Evolutionary conservation across 306 rosid species (phyloP), one percentile per base, ranked within the genome.

Genomic region (Cicer chorassanicum): DNA sequence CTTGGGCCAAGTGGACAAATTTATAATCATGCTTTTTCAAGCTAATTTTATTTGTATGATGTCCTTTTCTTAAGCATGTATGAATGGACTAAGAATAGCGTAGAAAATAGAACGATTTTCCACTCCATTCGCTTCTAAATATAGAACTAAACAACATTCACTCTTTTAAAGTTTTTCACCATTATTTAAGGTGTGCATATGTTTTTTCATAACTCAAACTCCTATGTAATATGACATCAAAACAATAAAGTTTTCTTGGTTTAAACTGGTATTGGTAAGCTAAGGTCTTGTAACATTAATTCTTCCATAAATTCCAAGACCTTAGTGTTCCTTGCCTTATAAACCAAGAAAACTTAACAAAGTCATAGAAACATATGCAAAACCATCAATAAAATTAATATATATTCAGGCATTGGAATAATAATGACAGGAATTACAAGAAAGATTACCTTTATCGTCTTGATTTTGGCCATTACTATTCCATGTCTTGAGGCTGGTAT

Each of bases 401-500:
- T 13, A 34, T 56, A 34, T 29, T 60, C 18, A 60, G 9, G 16
- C 44, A 60, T 60, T 60, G 18, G 4, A 60, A 34, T 34, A 13
- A 40, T 46, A 43, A 85, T 90, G 90, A 76, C 66, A 49, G 57
- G 70, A 71, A 29, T 64, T 79, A 34, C 74, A 50, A 55, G 51
- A n/a, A 81, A 72, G 73, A 67, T 79, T 60, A 8, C 60, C 13
- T 24, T 89, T 13, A 8, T 81, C 7, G 14, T 93, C 8, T 69
- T 90, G 66, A 72, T 79, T 29, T 57, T 94, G 14, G 83, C 85
- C 73, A 57, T 87, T 13, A 11, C 80, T 29, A 29, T 90, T 56
- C 93, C 94, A 45, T 79, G 87, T 85, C 57, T 90, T 14, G 73
- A 68, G 14, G 97, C 88, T 49, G 75, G 79, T n/a, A 72, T 83